Percentiles rank a stretch among this genome's conserved stretches.
Conservation (phyloP, 2,329 filamentous ascomycete species). For the Ascochyta fabae region DNA sequence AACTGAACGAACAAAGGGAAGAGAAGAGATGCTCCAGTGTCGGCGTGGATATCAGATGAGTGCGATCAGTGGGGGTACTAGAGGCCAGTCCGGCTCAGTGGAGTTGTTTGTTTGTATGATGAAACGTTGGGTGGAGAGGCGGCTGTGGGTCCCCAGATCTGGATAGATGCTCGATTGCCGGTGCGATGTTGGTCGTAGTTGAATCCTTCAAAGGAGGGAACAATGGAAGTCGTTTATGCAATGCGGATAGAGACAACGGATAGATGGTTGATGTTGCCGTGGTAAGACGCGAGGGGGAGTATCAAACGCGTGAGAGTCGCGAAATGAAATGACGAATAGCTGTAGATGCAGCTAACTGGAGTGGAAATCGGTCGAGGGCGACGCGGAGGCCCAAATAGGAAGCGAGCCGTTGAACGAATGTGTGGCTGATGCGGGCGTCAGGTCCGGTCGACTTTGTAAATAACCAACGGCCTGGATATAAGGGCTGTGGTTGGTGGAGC, state of each 20-base stretch:
- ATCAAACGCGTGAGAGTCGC: conserved; percentile 41
- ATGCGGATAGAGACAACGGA: conserved; percentile 22
- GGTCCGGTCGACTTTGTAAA: conserved; percentile 27
- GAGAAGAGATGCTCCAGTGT: neutral
- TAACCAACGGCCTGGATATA: conserved; percentile 32
- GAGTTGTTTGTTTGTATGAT: conserved; percentile 4
- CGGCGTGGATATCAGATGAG: neutral
- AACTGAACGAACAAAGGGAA: conserved; percentile 10
- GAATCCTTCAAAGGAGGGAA: conserved; percentile 10
- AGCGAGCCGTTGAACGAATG: conserved; percentile 29
- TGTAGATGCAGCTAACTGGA: conserved; percentile 32
- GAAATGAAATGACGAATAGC: conserved; percentile 36
- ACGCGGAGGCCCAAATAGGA: conserved; percentile 32
- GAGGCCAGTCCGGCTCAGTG: neutral
- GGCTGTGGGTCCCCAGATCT: neutral
- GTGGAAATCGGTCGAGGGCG: conserved; percentile 23
- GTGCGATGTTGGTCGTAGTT: conserved; percentile 10
- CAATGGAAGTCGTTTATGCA: conserved; percentile 16
- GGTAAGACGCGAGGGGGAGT: conserved; percentile 35
- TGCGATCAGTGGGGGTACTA: neutral
- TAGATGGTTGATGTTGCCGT: conserved; percentile 34
- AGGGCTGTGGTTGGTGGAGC: conserved; percentile 19
- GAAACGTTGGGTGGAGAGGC: neutral
- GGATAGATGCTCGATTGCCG: neutral
- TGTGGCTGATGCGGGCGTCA: conserved; percentile 42